These are phyloP conservation scores for Alternaria viburni DNA, from an alignment of 2,329 filamentous ascomycete species.

Conservation along the genomic window DNA sequence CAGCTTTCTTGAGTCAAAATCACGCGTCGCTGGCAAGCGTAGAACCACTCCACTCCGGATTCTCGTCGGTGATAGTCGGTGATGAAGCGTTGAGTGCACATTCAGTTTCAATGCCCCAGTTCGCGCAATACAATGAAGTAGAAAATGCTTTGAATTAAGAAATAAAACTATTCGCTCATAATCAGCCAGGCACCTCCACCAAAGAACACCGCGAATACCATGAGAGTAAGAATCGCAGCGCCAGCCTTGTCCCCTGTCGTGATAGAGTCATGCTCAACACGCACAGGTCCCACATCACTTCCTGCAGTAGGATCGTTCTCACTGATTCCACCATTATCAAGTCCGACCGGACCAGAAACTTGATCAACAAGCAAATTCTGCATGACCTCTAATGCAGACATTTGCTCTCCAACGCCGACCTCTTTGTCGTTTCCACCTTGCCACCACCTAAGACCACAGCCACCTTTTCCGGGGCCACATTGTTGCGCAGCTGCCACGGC, in stretches of 20 bases:
- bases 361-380: slow-evolving; percentile 51
- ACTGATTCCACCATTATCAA: slow-evolving; percentile 59
- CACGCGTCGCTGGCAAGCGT: too few relatives aligned
- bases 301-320: slow-evolving; percentile 54
- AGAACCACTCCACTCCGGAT: background rate
- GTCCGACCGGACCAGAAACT: slow-evolving; percentile 50
- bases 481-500: slow-evolving; percentile 61
- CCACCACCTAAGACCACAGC: slow-evolving; percentile 55
- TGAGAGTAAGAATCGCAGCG: slow-evolving; percentile 67
- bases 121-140: background rate
- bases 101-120: background rate
- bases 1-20: background rate
- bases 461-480: slow-evolving; percentile 59
- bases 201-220: slow-evolving; percentile 62
- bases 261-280: slow-evolving; percentile 44
- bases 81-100: background rate
- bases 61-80: background rate
- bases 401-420: slow-evolving; percentile 63
- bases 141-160: background rate
- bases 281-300: slow-evolving; percentile 30
- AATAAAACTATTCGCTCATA: slow-evolving; percentile 13
- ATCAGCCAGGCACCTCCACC: slow-evolving; percentile 61
- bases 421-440: slow-evolving; percentile 53
- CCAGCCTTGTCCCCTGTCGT: slow-evolving; percentile 69
- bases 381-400: slow-evolving; percentile 63